Base-by-base conservation (phyloP, 768 basidiomycete genomes). In the Phanerochaete carnosa region DNA sequence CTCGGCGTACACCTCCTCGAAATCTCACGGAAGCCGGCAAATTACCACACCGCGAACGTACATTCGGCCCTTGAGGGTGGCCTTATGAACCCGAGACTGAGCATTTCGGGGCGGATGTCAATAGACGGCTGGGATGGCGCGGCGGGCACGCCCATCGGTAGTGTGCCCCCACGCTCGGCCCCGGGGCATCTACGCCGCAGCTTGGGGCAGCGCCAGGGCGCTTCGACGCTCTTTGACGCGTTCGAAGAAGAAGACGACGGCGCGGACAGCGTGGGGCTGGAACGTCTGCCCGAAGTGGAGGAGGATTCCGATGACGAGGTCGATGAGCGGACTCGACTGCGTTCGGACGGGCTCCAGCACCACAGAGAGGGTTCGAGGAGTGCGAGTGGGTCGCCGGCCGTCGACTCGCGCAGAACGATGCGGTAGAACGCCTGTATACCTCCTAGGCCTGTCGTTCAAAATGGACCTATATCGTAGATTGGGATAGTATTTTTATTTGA, bases 1-100 rank as follows among this genome's bases (percentile, higher is more conserved):
- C 83, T 97, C 63, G 97, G 97, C 35, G 97, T 99, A n/a, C 92
- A 97, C 74, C 83, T 97, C 43, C 85, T 97, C 68, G 92, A 94
- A 73, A 70, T 92, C 63, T 92, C 92, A 2, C 87, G 91, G 25
- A 75, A 76, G 55, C 75, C 84, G 0, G 80, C 85, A 26, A 71
- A 75, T 15, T 74, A 76, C 6, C 74, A 78, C 55, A 75, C 75
- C 26, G 68, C 74, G 11, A 72, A 72, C 32, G 75, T 73, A 54
- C 63, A 85, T 69, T 76, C 81, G 13, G 71, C 86, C 3, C 79
- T 92, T 50, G 87, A 90, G 69, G 75, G 80, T 43, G 87, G 86
- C 1, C 70, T 92, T 25, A 82, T 89, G 81, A 80, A 94, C 70
- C 89, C 93, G 0, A 85, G 92, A 6, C 78, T 94, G 63, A 90